phyloP scores from a whole-genome alignment of 2,329 filamentous ascomycete species.

The Epichloe coenophiala region DNA sequence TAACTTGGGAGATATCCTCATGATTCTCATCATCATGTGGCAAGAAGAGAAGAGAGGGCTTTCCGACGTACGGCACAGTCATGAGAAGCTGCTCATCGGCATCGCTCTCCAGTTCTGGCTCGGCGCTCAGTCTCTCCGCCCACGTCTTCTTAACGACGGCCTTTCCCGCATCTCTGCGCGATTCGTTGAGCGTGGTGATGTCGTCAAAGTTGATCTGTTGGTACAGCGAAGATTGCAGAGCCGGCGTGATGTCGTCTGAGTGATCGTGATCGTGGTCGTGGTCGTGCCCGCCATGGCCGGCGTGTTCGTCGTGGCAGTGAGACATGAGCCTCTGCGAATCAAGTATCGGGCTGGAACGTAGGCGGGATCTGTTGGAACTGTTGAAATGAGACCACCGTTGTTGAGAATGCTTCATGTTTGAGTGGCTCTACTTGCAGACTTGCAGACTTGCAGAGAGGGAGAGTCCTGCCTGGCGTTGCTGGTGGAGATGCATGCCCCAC shows the following conservation, averaged over 20 bases:
- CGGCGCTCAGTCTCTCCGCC: constrained; percentile 57
- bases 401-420: too few relatives aligned
- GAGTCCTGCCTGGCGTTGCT: too few relatives aligned
- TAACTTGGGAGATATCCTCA: neutral
- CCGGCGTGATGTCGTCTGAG: constrained; percentile 81
- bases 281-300: constrained; percentile 36
- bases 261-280: constrained; percentile 63
- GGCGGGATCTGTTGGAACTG: too few relatives aligned
- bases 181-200: constrained; percentile 77
- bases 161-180: constrained; percentile 50
- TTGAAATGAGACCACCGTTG: too few relatives aligned
- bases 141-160: constrained; percentile 82
- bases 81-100: constrained; percentile 91
- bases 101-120: constrained; percentile 72
- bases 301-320: constrained; percentile 39
- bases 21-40: neutral
- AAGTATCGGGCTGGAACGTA: neutral
- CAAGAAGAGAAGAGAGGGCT: too few relatives aligned
- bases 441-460: too few relatives aligned
- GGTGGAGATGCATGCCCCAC: too few relatives aligned
- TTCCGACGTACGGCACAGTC: constrained; percentile 60
- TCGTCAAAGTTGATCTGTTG: constrained; percentile 82
- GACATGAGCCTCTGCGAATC: constrained; percentile 18
- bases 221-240: constrained; percentile 82
- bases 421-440: too few relatives aligned